Evolutionary conservation across 169 alveolate genomes (phyloP), one percentile per base, ranked within the genome.

Genomic region (Eimeria falciformis): DNA sequence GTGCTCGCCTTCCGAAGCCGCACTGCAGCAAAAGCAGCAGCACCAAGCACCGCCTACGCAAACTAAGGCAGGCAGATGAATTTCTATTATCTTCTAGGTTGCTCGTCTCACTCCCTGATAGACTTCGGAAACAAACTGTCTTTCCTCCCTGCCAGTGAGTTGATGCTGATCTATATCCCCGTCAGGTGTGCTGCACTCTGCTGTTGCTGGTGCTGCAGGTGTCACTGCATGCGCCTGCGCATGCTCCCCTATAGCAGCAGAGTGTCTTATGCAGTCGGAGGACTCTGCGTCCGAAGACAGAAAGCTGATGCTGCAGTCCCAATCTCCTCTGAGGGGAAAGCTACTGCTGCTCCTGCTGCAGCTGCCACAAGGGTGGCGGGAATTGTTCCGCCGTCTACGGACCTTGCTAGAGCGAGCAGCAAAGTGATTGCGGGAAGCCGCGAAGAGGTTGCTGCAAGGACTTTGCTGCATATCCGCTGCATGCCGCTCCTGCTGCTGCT

Each of bases 401-500:
- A 27, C 14, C 50, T 6, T 17, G 17, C 29, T 33, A 33, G 83
- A 71, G 83, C 29, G 58, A 37, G 83, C 83, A 71, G 83, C 83
- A 40, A 71, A 71, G 23, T 71, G 83, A 7, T 29, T 33, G 23
- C 83, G 9, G 11, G 56, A 17, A 7, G 5, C 83, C 9, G 55
- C 83, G 23, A 71, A 71, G 58, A 71, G 83, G 11, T 17, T 71
- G 58, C 83, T 71, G 83, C 55, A 37, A 33, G 56, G n/a, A 56
- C 58, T 71, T 43, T 71, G 83, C 56, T 71, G 83, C 83, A 71
- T 56, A 23, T 71, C 83, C 3, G 83, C 4, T 7, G 56, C 55
- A 5, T 40, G 50, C 83, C 40, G 78, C 56, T 14, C 58, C 58
- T 33, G 83, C 83, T 33, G 83, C 83, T 71, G 83, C 58, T 71